Base-by-base conservation (phyloP, 495 filamentous ascomycete species). In the Talaromyces wortmannii region DNA sequence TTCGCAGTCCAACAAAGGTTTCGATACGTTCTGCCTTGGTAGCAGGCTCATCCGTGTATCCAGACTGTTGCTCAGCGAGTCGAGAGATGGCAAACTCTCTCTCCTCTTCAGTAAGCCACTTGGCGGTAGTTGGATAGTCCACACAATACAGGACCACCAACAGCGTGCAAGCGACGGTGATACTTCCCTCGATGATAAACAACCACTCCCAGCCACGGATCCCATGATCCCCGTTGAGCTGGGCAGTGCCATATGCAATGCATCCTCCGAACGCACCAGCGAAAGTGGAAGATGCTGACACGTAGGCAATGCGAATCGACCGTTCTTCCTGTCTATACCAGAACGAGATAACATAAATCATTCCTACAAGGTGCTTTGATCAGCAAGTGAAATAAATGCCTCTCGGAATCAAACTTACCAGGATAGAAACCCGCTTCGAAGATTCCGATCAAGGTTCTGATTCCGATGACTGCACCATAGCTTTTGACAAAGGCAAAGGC, bases 401-500 rank as follows among this genome's bases (percentile, higher is more conserved):
- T n/a, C n/a, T n/a, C n/a, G n/a, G n/a, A n/a, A n/a, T n/a, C n/a
- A n/a, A n/a, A n/a, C n/a, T n/a, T 95, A 40, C 91, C 91, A 2
- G 91, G 91, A 90, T 91, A 95, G 84, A 96, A 90, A 15, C 91
- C 91, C 8, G 91, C 91, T 62, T 90, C 91, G 16, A 95, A 90
- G 52, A 95, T 78, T 44, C 91, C 91, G 12, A 95, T 78, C 7
- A 96, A 76, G 46, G 95, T 82, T n/a, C 91, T 86, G 5, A 96
- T 78, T 31, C 95, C 77, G 59, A 85, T 88, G 49, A 11, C 42
- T 36, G 31, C 44, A 7, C 42, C 31, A 29, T 42, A 55, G 18
- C n/a, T 50, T 8, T 36, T 12, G 13, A 36, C 31, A 6, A n/a
- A 18, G 5, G 23, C 53, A 18, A 44, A 18, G 13, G 30, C 44